Evolutionary conservation across 1,139 yeast species (phyloP), one percentile per base, ranked within the genome.

Genomic region (Scheffersomyces parashehatae): DNA sequence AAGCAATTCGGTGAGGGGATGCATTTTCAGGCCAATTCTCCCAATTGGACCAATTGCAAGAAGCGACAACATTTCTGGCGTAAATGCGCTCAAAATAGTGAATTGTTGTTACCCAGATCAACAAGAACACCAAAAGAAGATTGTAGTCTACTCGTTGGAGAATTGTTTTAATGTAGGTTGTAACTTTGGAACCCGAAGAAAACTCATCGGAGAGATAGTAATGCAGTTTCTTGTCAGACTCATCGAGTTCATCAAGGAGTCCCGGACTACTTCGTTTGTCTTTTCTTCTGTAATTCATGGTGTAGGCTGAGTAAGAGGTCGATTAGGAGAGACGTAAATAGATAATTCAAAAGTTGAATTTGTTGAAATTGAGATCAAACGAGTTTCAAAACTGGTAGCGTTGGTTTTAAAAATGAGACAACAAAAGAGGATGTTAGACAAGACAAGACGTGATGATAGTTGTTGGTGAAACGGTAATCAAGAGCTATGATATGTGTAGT

Each of bases 41-140:
- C 89, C 91, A 83, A 0, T 61, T 59, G 3, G 63, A 48, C 96
- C 96, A 88, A 5, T 64, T 56, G 55, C 96, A 89, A 35, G 60
- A 55, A 2, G 58, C 56, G 20, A 88, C 64, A 0, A 79, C 70
- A 20, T 64, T 58, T 36, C 63, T 65, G 0, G 85, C 86, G n/a
- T 73, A 71, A 0, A 73, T 62, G 37, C 89, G 62, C 58, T 89
- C 96, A 48, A 74, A 78, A 56, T 80, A 80, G 53, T 82, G 83
- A 2, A 85, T 64, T 3, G 77, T 43, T 0, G 67, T 29, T 0
- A 77, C 35, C 89, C 56, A 52, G 1, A 40, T 20, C 6, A 37
- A 5, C 4, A 41, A 11, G 2, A 46, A 16, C 3, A 29, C 20
- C 2, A 30, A 34, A 10, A 49, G 9, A 29, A 20, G 26, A 6